A percentile compares a stretch with the other conserved stretches of the same genome.
Conservation (phyloP, 1,284 basidiomycete species). For the Sporisorium exsertum region DNA sequence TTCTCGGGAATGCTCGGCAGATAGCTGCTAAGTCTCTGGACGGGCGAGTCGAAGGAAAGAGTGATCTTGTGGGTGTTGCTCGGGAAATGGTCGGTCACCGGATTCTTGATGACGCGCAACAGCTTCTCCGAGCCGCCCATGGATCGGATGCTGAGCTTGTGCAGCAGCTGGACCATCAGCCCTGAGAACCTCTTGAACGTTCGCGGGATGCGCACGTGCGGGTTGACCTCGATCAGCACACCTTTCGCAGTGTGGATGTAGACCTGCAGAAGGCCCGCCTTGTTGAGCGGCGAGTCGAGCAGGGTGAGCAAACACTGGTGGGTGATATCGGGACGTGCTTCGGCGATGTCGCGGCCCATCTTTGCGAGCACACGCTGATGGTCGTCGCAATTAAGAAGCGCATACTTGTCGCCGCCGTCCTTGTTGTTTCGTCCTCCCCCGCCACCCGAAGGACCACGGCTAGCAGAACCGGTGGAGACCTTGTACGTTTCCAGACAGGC, state of each 20-base stretch:
- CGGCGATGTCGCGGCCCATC: conserved; percentile 96
- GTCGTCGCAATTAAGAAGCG: conserved; percentile 96
- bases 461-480: conserved; percentile 75
- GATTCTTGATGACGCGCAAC: conserved; percentile 98
- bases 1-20: conserved; percentile 84
- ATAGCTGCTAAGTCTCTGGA: conserved; percentile 84
- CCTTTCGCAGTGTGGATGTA: conserved; percentile 98
- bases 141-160: conserved; percentile 93
- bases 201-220: conserved; percentile 93
- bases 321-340: conserved; percentile 97
- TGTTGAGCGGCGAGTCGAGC: conserved; percentile 97
- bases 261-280: conserved; percentile 94
- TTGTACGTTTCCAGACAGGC: conserved; percentile 97
- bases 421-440: conserved; percentile 62
- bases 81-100: conserved; percentile 93
- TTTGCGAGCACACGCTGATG: conserved; percentile 98
- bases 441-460: conserved; percentile 70
- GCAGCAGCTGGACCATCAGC: conserved; percentile 98
- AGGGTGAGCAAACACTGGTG: conserved; percentile 98
- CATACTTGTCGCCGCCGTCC: conserved; percentile 81
- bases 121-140: conserved; percentile 97
- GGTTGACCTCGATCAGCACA: conserved; percentile 98
- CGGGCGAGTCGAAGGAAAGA: conserved; percentile 87
- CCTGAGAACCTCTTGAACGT: conserved; percentile 99
- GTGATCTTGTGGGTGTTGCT: conserved; percentile 93